These are phyloP conservation scores for Cyclostephanos tholiformis DNA, from an alignment of 108 stramenopile species.

Conservation along the genomic window DNA sequence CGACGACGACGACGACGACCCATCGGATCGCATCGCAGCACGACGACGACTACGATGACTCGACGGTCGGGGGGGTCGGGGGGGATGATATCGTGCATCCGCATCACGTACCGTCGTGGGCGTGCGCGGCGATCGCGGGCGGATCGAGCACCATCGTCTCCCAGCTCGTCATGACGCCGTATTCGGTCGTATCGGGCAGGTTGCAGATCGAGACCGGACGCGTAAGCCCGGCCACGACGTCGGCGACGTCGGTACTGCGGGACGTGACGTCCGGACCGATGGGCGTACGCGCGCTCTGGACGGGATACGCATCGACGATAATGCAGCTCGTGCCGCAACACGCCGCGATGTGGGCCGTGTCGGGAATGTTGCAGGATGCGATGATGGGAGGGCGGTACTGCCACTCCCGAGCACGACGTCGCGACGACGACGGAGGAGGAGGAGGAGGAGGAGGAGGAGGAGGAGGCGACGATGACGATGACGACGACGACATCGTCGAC, in stretches of 20 bases:
- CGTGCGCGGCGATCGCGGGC: neutral
- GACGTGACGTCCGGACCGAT: neutral
- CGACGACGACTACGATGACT: neutral
- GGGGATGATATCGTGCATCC: neutral
- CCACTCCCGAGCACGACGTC: too few relatives aligned
- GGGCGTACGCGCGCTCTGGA: neutral
- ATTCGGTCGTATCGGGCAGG: neutral
- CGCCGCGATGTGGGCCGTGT: conserved; percentile 9
- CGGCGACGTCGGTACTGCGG: neutral
- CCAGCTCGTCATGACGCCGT: conserved; percentile 1
- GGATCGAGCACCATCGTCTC: neutral
- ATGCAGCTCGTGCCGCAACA: conserved; percentile 1
- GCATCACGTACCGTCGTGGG: neutral
- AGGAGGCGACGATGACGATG: neutral
- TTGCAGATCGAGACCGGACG: neutral
- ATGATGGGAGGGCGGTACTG: too few relatives aligned
- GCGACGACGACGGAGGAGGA: too few relatives aligned
- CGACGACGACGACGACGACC: too few relatives aligned
- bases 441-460: too few relatives aligned
- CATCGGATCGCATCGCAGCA: too few relatives aligned
- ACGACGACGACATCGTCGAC: neutral
- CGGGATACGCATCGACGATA: neutral
- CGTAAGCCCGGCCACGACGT: neutral
- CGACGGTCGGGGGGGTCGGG: too few relatives aligned
- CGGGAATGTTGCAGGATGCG: neutral